Percentiles rank a stretch among this genome's conserved stretches.
Evolutionary conservation across 1,284 basidiomycete genomes (phyloP).

Genomic region (Cystobasidium sp.): DNA sequence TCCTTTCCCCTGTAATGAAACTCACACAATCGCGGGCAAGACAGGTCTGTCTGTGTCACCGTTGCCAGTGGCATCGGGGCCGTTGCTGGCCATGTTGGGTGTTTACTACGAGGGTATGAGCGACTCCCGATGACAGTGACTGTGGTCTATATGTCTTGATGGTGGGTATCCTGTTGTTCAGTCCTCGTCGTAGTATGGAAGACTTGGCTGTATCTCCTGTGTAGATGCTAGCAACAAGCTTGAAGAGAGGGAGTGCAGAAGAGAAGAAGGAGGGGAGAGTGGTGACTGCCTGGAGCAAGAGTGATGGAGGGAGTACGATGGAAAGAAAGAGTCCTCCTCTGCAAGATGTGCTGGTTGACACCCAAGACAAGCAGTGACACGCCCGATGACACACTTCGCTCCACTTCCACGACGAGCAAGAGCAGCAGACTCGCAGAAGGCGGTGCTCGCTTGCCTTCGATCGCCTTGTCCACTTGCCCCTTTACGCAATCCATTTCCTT

Average conservation of each 20-base stretch:
- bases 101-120: neutral
- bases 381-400: slow-evolving; percentile 18
- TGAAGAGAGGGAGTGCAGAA: neutral
- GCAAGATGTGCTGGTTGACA: neutral
- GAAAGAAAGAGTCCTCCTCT: neutral
- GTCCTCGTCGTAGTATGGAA: neutral
- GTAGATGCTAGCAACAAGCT: neutral
- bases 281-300: neutral
- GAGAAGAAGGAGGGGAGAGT: neutral
- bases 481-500: too few species aligned
- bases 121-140: neutral
- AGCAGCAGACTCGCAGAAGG: neutral
- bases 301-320: neutral
- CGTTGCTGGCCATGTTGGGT: slow-evolving; percentile 1
- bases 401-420: neutral
- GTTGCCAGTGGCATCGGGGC: neutral
- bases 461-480: neutral
- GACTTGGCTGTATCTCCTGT: neutral
- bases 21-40: slow-evolving; percentile 30
- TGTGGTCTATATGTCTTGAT: neutral
- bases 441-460: neutral
- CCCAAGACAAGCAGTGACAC: slow-evolving; percentile 10
- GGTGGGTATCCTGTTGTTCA: neutral
- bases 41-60: slow-evolving; percentile 12
- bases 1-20: too few species aligned